Conservation (phyloP, 371 early-diverging fungal genomes). For the Mucor circinelloides region DNA sequence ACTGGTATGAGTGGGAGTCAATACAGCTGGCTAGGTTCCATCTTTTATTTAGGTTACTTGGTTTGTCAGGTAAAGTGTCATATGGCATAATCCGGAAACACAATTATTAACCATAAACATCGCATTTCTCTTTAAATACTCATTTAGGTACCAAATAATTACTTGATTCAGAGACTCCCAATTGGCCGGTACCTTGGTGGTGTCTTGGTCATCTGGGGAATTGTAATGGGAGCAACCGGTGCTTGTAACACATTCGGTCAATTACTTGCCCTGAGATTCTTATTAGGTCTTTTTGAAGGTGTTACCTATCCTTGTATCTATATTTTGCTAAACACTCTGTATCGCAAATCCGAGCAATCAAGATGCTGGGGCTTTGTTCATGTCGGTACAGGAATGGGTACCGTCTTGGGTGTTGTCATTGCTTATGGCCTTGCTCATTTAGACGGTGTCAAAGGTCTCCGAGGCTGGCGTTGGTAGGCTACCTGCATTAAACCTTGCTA, state of each 20-base stretch:
- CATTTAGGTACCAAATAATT: conserved; percentile 33
- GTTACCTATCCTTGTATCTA: conserved; percentile 32
- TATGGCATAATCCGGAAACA: background rate
- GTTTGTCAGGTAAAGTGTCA: conserved; percentile 31
- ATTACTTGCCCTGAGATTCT: conserved; percentile 25
- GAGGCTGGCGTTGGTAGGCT: conserved; percentile 28
- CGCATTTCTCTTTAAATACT: background rate
- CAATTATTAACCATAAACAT: background rate
- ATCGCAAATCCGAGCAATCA: conserved; percentile 41
- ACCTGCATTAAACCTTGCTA: background rate
- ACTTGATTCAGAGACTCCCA: conserved; percentile 36
- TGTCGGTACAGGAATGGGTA: conserved; percentile 29
- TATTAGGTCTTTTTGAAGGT: conserved; percentile 44
- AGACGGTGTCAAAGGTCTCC: conserved; percentile 10
- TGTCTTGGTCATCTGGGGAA: conserved; percentile 36
- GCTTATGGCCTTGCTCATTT: conserved; percentile 32
- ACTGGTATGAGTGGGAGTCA: conserved; percentile 20
- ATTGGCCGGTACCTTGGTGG: conserved; percentile 33
- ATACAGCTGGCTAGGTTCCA: conserved; percentile 35
- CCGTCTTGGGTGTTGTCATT: conserved; percentile 29
- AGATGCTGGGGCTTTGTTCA: conserved; percentile 29
- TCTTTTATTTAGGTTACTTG: conserved; percentile 43
- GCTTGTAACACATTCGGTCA: conserved; percentile 28
- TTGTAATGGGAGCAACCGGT: conserved; percentile 27
- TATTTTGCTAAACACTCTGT: conserved; percentile 30